Conservation (phyloP, 2,329 filamentous ascomycete genomes). For the Aureobasidium sp. region DNA sequence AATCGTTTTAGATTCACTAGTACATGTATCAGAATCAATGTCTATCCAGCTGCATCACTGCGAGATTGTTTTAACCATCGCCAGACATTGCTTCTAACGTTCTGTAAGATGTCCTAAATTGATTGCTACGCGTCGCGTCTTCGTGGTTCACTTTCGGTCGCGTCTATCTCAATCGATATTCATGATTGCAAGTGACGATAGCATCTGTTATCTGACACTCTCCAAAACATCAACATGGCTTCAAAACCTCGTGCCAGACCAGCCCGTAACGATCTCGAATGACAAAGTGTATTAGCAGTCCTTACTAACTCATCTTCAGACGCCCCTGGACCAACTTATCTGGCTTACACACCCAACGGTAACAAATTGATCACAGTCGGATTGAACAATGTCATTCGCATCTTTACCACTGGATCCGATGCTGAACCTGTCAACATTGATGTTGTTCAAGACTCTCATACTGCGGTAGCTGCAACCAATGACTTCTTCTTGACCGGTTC, state of each 20-base stretch:
- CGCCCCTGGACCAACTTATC: slow-evolving; percentile 76
- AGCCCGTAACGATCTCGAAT: slow-evolving; percentile 35
- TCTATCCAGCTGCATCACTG: background rate
- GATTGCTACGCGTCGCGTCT: background rate
- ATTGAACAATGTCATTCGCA: slow-evolving; percentile 84
- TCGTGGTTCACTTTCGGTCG: background rate
- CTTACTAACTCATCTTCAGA: slow-evolving; percentile 38
- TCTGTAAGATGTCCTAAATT: background rate
- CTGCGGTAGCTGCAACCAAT: slow-evolving; percentile 66
- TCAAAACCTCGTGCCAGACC: slow-evolving; percentile 53
- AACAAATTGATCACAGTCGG: slow-evolving; percentile 82
- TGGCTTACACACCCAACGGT: slow-evolving; percentile 85
- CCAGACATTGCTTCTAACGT: background rate
- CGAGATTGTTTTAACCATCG: background rate
- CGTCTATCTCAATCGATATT: background rate
- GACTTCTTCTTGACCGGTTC: slow-evolving; percentile 82
- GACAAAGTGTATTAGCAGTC: background rate
- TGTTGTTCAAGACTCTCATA: slow-evolving; percentile 79
- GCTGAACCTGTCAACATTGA: slow-evolving; percentile 90
- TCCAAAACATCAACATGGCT: slow-evolving; percentile 18
- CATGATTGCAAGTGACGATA: background rate
- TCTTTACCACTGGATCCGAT: slow-evolving; percentile 85
- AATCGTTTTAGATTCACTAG: too few relatives aligned
- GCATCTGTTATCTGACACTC: background rate
- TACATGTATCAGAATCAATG: too few relatives aligned